Evolutionary conservation across 129 eudicot genomes (phyloP).

Genomic region (Arctium lappa): DNA sequence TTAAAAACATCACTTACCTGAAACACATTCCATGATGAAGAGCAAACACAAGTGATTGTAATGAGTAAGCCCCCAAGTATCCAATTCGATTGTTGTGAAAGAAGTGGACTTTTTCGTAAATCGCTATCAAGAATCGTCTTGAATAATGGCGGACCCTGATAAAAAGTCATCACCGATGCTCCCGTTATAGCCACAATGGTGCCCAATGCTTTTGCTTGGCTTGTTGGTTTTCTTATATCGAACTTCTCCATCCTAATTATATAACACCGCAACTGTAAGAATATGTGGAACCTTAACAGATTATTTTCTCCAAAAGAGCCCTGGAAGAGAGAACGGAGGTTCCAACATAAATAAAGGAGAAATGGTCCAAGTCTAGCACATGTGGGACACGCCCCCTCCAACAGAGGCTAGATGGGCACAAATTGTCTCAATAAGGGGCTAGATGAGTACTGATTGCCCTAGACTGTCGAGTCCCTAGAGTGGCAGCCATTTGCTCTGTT

Average conservation of each 20-base stretch:
- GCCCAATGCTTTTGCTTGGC: slow-evolving; percentile 52
- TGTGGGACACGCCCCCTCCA: too few species aligned
- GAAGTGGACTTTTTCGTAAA: slow-evolving; percentile 26
- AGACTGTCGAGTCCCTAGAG: too few species aligned
- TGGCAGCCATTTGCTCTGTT: too few species aligned
- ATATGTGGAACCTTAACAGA: background rate
- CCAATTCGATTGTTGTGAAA: slow-evolving; percentile 46
- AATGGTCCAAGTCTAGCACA: too few species aligned
- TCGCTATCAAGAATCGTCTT: slow-evolving; percentile 8
- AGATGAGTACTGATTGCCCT: too few species aligned
- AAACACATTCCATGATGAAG: slow-evolving; percentile 50
- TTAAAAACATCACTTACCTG: slow-evolving; percentile 30
- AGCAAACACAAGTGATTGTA: slow-evolving; percentile 39
- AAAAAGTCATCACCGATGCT: slow-evolving; percentile 48
- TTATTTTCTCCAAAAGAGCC: background rate
- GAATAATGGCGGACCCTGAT: slow-evolving; percentile 39
- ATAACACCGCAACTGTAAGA: background rate
- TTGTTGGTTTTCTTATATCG: slow-evolving; percentile 34
- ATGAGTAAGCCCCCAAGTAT: slow-evolving; percentile 52
- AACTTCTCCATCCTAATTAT: slow-evolving; percentile 42
- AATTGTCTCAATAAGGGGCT: too few species aligned
- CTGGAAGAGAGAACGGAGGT: background rate
- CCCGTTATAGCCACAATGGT: slow-evolving; percentile 47
- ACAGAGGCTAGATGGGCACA: too few species aligned
- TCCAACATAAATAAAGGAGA: too few species aligned